Percentiles rank a stretch among this genome's conserved stretches.
Conservation (phyloP, 495 filamentous ascomycete genomes). For the Xylaria intraflava region DNA sequence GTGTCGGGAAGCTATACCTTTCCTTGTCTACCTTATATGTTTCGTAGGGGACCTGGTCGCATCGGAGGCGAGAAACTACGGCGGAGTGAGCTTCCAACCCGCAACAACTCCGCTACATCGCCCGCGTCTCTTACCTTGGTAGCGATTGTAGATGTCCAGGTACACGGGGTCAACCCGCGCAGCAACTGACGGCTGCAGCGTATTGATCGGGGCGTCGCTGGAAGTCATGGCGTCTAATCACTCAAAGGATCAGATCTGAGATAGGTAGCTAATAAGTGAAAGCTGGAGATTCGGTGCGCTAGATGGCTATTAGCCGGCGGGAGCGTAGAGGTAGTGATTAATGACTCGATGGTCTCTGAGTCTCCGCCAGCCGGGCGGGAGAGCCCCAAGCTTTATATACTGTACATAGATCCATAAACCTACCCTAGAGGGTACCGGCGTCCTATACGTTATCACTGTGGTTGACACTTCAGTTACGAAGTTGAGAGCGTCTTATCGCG, state of each 20-base stretch:
- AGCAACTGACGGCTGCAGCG: constrained; percentile 26
- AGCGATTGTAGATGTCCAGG: constrained; percentile 29
- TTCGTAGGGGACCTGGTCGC: constrained; percentile 34
- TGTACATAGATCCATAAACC: background rate
- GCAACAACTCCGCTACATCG: background rate
- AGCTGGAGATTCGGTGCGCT: background rate
- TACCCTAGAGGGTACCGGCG: background rate
- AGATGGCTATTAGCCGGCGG: background rate
- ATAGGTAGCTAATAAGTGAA: no score
- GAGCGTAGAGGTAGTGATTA: background rate
- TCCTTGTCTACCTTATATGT: constrained; percentile 29
- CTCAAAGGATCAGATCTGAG: background rate
- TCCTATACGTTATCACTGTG: background rate
- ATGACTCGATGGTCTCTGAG: background rate
- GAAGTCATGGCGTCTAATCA: constrained; percentile 18
- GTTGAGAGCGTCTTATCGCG: background rate
- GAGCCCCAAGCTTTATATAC: background rate
- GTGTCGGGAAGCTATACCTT: constrained; percentile 28
- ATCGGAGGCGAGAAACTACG: constrained; percentile 16
- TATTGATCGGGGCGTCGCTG: constrained; percentile 21
- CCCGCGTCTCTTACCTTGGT: constrained; percentile 26
- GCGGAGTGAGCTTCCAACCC: background rate
- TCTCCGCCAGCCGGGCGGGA: background rate
- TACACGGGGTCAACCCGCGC: constrained; percentile 28
- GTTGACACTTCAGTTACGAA: background rate